Evolutionary conservation across 2,329 filamentous ascomycete species (phyloP).

Genomic region (Trichoderma sp.): DNA sequence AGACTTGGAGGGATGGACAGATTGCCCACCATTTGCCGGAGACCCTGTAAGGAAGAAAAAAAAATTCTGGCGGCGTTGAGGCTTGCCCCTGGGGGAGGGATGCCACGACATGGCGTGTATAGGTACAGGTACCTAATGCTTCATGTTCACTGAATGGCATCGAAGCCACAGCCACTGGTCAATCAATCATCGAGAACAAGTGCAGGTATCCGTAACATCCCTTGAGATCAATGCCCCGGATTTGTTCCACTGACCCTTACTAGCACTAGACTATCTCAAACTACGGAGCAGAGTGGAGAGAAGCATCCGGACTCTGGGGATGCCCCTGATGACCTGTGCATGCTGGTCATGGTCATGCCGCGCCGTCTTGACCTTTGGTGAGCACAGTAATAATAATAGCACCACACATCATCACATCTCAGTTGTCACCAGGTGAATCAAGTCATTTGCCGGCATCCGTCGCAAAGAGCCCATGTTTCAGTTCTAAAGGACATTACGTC

Average conservation of each 20-base stretch:
- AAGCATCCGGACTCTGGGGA: slow-evolving; percentile 2
- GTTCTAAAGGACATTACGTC: background rate
- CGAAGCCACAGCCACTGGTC: background rate
- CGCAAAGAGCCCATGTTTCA: background rate
- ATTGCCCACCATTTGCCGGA: background rate
- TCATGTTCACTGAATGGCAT: background rate
- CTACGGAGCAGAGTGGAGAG: slow-evolving; percentile 1
- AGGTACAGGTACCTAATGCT: background rate
- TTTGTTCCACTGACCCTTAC: background rate
- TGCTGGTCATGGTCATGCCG: background rate
- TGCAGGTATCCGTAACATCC: background rate
- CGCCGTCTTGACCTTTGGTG: background rate
- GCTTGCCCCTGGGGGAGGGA: background rate
- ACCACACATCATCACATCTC: background rate
- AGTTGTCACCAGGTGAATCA: background rate
- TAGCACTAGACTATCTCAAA: background rate
- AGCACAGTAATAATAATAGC: background rate
- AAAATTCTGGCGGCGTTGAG: background rate
- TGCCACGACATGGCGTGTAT: background rate
- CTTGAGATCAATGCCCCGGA: background rate
- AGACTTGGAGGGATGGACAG: background rate
- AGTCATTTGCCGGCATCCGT: background rate
- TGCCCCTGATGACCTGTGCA: slow-evolving; percentile 3
- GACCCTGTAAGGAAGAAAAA: background rate
- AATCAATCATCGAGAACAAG: background rate